phyloP scores from a whole-genome alignment of 177 flowering plant species.

The Vitis hybrid region DNA sequence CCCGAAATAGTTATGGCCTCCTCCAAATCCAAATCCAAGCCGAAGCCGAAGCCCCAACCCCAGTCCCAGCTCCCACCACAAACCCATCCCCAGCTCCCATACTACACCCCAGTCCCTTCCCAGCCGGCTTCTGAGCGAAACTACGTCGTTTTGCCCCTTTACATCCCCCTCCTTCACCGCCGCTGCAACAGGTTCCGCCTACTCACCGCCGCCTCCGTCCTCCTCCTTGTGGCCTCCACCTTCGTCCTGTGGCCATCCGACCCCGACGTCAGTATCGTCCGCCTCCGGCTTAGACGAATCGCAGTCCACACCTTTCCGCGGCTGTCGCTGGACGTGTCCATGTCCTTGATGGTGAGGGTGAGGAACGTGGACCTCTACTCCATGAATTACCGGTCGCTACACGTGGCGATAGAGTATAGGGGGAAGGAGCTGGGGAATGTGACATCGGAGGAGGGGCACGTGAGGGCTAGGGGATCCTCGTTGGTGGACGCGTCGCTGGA shows the following conservation, averaged over 20 bases:
- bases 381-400: slow-evolving; percentile 38
- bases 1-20: slow-evolving; percentile 11
- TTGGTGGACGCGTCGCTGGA: slow-evolving; percentile 54
- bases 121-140: slow-evolving; percentile 22
- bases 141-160: slow-evolving; percentile 49
- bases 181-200: slow-evolving; percentile 4
- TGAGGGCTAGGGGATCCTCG: slow-evolving; percentile 48
- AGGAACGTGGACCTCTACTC: slow-evolving; percentile 59
- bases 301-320: slow-evolving; percentile 39
- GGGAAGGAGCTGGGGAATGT: slow-evolving; percentile 66
- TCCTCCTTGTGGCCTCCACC: slow-evolving; percentile 27
- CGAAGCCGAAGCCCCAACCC: no score
- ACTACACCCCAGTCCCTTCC: slow-evolving; percentile 18
- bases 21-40: slow-evolving; percentile 5
- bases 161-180: slow-evolving; percentile 15
- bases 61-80: slow-evolving; percentile 3
- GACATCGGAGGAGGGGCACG: slow-evolving; percentile 39
- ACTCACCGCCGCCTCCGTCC: slow-evolving; percentile 16
- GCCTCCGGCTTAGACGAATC: slow-evolving; percentile 41
- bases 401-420: slow-evolving; percentile 62
- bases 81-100: slow-evolving; percentile 4
- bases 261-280: slow-evolving; percentile 50
- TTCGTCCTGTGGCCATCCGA: slow-evolving; percentile 74
- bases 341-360: slow-evolving; percentile 48
- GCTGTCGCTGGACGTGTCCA: slow-evolving; percentile 41